Evolutionary conservation across 345 rosid species (phyloP).

Genomic region (Sisymbrium altissimum): DNA sequence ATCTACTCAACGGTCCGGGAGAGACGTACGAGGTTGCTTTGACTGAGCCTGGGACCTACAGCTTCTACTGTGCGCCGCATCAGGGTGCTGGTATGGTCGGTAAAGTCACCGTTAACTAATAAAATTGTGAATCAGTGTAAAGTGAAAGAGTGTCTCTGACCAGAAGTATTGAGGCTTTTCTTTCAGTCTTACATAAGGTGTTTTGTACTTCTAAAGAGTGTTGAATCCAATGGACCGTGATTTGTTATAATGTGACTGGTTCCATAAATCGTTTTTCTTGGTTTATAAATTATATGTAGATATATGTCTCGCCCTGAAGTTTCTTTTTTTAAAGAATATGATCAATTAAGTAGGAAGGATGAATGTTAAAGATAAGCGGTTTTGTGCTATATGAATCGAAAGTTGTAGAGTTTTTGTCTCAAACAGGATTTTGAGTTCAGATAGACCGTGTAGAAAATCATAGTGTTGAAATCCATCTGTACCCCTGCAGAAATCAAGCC

Average conservation of each 20-base stretch:
- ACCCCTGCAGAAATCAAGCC: not conserved
- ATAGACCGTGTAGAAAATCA: not conserved
- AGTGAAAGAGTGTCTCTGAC: slow-evolving; percentile 6
- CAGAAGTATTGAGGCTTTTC: slow-evolving; percentile 4
- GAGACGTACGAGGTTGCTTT: slow-evolving; percentile 68
- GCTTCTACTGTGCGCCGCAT: slow-evolving; percentile 91
- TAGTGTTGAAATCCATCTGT: too few species aligned
- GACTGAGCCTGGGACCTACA: slow-evolving; percentile 73
- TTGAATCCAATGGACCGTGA: slow-evolving; percentile 16
- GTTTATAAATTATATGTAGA: not conserved
- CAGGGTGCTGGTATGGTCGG: slow-evolving; percentile 99
- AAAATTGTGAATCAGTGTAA: slow-evolving; percentile 10
- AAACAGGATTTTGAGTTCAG: not conserved
- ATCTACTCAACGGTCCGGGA: slow-evolving; percentile 63
- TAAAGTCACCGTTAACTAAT: slow-evolving; percentile 75
- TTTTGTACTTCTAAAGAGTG: slow-evolving; percentile 22
- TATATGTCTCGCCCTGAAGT: not conserved
- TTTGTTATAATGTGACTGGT: slow-evolving; percentile 16
- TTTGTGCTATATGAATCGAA: not conserved
- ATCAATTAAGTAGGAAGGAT: not conserved
- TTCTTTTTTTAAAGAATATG: not conserved
- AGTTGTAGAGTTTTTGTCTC: not conserved
- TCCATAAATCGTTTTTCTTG: not conserved
- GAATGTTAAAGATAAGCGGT: not conserved
- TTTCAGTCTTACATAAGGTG: slow-evolving; percentile 12